A percentile compares a stretch with the other conserved stretches of the same genome.
Conservation (phyloP, 805 yeast species). For the Debaryomyces castellii region DNA sequence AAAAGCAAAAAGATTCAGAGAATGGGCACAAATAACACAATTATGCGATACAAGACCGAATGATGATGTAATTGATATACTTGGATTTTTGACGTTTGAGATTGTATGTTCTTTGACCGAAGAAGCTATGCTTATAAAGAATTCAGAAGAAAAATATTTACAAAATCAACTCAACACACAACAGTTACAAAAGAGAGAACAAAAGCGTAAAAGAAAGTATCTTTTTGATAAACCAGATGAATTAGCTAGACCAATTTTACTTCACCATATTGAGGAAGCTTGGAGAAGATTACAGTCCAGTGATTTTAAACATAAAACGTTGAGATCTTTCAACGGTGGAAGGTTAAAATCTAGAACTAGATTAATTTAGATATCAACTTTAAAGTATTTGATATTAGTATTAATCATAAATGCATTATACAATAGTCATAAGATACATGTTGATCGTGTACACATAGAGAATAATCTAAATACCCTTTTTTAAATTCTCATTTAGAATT, state of each 20-base stretch:
- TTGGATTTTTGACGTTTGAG: slow-evolving; percentile 94
- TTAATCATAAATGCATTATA: slow-evolving; percentile 2
- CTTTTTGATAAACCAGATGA: slow-evolving; percentile 89
- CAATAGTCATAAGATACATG: not conserved
- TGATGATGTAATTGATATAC: slow-evolving; percentile 93
- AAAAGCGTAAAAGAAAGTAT: slow-evolving; percentile 45
- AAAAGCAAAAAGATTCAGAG: slow-evolving; percentile 90
- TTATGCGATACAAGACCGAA: slow-evolving; percentile 88
- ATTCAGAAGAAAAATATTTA: slow-evolving; percentile 55
- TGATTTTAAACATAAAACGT: slow-evolving; percentile 58
- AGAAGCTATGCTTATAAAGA: slow-evolving; percentile 80
- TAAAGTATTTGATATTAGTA: not conserved
- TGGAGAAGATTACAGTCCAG: slow-evolving; percentile 74
- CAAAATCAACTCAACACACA: slow-evolving; percentile 30
- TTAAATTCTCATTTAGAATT: not conserved
- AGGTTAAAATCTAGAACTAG: slow-evolving; percentile 51
- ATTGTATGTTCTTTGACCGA: slow-evolving; percentile 94
- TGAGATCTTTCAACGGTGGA: slow-evolving; percentile 74
- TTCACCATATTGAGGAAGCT: slow-evolving; percentile 84
- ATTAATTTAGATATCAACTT: slow-evolving; percentile 35
- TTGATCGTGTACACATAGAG: not conserved
- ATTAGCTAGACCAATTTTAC: slow-evolving; percentile 71
- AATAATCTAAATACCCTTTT: not conserved
- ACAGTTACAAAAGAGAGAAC: slow-evolving; percentile 27
- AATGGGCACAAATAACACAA: slow-evolving; percentile 89